Percentiles rank a stretch among this genome's conserved stretches.
Evolutionary conservation across 2,329 filamentous ascomycete genomes (phyloP).

Genomic region (Beauveria pseudobassiana): DNA sequence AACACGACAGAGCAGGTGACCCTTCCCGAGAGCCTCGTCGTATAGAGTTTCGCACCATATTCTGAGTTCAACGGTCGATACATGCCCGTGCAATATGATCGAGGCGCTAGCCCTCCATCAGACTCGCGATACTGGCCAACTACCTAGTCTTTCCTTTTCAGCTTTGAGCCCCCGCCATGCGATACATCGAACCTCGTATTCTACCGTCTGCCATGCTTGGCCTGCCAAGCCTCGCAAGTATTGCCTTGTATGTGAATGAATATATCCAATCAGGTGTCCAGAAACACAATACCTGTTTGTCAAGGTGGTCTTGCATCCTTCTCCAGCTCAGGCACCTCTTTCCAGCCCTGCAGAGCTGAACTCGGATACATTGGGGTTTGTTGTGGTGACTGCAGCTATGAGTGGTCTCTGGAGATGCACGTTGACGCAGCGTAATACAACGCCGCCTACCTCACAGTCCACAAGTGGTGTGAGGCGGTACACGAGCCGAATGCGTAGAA

Average conservation of each 20-base stretch:
- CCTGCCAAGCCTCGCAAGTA: background rate
- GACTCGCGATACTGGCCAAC: too few relatives aligned
- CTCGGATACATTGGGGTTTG: background rate
- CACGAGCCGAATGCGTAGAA: background rate
- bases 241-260: background rate
- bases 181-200: conserved; percentile 1
- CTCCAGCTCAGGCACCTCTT: background rate
- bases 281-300: background rate
- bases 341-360: background rate
- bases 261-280: background rate
- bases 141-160: too few relatives aligned
- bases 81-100: too few relatives aligned
- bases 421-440: background rate
- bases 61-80: background rate
- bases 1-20: background rate
- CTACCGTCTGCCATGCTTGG: background rate
- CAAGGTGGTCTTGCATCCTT: background rate
- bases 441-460: background rate
- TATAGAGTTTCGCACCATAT: background rate
- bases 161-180: background rate
- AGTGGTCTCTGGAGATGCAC: background rate
- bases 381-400: background rate
- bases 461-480: background rate
- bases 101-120: too few relatives aligned
- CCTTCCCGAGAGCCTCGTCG: background rate